phyloP scores from a whole-genome alignment of 73 alveolate species.

The Paramecium sonneborni region DNA sequence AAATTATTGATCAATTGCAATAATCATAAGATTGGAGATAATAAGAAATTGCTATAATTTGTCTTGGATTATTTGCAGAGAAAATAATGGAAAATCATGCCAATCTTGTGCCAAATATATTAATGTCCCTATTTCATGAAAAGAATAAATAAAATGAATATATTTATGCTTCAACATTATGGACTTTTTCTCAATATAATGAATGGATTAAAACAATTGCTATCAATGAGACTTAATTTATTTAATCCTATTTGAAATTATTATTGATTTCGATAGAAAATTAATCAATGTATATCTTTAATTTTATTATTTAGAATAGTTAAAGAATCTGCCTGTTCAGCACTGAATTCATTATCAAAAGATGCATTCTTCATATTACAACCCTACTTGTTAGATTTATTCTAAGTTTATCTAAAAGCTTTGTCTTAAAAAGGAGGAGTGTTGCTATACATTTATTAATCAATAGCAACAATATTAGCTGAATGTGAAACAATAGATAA shows the following conservation, averaged over 20 bases:
- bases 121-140: neutral
- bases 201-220: slow-evolving; percentile 1
- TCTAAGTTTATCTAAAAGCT: neutral
- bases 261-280: neutral
- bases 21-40: slow-evolving; percentile 28
- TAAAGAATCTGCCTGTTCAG: slow-evolving; percentile 38
- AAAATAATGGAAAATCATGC: neutral
- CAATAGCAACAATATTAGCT: neutral
- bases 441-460: neutral
- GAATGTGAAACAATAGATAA: slow-evolving; percentile 24
- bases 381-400: slow-evolving; percentile 33
- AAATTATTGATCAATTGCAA: neutral
- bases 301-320: neutral
- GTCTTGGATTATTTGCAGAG: slow-evolving; percentile 25
- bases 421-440: neutral
- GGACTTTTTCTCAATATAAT: slow-evolving; percentile 24
- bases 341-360: neutral
- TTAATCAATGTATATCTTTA: neutral
- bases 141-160: slow-evolving; percentile 16
- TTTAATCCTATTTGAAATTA: neutral
- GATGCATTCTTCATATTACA: neutral
- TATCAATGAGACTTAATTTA: neutral
- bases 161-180: slow-evolving; percentile 29
- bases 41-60: neutral
- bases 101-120: neutral